These are phyloP conservation scores for Metschnikowia santaceciliae DNA, from an alignment of 805 yeast species.

Conservation along the genomic window DNA sequence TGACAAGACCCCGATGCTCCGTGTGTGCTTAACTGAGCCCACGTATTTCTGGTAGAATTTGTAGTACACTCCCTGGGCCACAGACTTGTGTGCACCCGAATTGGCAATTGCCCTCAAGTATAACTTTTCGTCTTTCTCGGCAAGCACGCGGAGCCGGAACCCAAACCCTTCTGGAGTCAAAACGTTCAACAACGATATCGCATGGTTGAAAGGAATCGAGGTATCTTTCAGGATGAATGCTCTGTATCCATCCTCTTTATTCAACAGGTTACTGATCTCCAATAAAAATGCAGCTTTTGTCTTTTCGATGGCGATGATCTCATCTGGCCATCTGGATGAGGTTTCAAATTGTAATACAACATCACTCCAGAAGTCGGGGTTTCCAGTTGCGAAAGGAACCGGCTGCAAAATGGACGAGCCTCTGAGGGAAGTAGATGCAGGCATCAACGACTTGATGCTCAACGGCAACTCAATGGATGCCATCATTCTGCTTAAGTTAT, in stretches of 20 bases:
- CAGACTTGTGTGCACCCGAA: conserved; percentile 56
- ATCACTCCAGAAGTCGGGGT: conserved; percentile 77
- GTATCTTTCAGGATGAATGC: conserved; percentile 63
- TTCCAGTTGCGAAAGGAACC: conserved; percentile 71
- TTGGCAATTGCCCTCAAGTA: conserved; percentile 70
- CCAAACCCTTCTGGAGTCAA: conserved; percentile 89
- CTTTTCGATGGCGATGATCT: conserved; percentile 75
- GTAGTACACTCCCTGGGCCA: conserved; percentile 57
- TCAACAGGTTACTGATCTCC: conserved; percentile 49
- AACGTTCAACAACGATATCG: conserved; percentile 56
- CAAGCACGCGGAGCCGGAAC: conserved; percentile 68
- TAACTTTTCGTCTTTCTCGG: conserved; percentile 79
- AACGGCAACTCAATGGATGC: conserved; percentile 58
- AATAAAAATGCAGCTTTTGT: conserved; percentile 87
- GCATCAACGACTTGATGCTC: conserved; percentile 63
- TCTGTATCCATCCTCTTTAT: conserved; percentile 51
- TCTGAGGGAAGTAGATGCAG: conserved; percentile 72
- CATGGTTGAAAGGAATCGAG: conserved; percentile 60
- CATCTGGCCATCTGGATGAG: conserved; percentile 95
- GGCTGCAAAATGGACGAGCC: conserved; percentile 76
- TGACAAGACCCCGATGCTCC: conserved; percentile 68
- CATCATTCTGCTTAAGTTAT: conserved; percentile 46
- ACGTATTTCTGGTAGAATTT: conserved; percentile 62
- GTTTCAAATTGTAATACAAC: conserved; percentile 83
- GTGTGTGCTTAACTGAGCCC: conserved; percentile 73